Base-by-base conservation (phyloP, 306 rosid species). In the Lathyrus sativus region DNA sequence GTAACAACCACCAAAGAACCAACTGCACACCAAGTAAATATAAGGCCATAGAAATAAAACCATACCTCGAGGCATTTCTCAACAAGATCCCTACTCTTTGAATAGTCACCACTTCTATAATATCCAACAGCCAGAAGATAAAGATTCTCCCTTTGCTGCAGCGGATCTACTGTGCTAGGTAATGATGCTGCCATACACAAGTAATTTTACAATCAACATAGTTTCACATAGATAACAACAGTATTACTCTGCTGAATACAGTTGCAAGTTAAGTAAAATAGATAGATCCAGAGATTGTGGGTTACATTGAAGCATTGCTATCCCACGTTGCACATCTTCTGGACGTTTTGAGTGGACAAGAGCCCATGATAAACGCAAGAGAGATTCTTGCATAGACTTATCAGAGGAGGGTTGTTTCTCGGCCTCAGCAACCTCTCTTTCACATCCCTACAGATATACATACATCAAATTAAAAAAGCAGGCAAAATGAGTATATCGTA, bases 251-350 rank as follows among this genome's bases (percentile, higher is more conserved):
- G 56, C 45, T 28, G 56, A 70, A 70, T 14, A 49, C 38, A 41
- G 53, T 24, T 70, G 18, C 17, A 42, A 53, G 67, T 35, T 22
- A 65, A 44, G 57, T 14, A 12, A 13, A 37, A 11, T 46, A 28
- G 14, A 50, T 56, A 58, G 11, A 71, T 8, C 8, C 4, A 13
- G 37, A 17, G 51, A 6, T 29, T 54, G 11, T 26, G 6, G 56
- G 63, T 28, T 54, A 89, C 97, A 87, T 89, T 87, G 89, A 78
- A 92, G 96, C 98, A 89, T 89, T 55, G 95, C 98, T 31, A 89
- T 89, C 46, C 98, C 98, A n/a, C 96, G 98, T 54, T 87, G 95
- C 8, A 87, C 90, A 76, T 92, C 96, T 68, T 87, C 83, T 0
- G 90, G 78, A 2, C 77, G 87, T 70, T 86, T 84, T 0, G 98